These are phyloP conservation scores for Fusarium torreyae DNA, from an alignment of 2,329 filamentous ascomycete species.

Conservation along the genomic window DNA sequence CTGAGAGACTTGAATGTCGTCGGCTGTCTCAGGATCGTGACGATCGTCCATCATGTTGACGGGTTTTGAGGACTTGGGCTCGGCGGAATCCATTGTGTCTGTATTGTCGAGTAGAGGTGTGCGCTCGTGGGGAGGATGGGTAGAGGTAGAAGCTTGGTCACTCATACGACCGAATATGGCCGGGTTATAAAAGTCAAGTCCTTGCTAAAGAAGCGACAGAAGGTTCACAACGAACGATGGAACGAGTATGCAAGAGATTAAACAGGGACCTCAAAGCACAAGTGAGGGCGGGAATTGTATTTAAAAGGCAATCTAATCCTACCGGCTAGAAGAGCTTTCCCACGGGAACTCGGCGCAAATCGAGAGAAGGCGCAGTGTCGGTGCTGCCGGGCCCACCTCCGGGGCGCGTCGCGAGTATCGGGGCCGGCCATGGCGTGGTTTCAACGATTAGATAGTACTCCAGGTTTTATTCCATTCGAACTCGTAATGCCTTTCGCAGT, in stretches of 20 bases:
- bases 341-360: conserved; percentile 29
- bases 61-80: conserved; percentile 17
- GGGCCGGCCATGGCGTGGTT: conserved; percentile 15
- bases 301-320: conserved; percentile 14
- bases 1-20: conserved; percentile 37
- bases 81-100: conserved; percentile 21
- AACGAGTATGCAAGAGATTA: conserved; percentile 9
- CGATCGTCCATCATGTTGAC: conserved; percentile 37
- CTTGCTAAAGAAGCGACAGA: not conserved
- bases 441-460: conserved; percentile 29
- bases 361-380: conserved; percentile 26
- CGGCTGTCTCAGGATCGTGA: conserved; percentile 20
- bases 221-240: not conserved
- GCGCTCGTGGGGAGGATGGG: conserved; percentile 15
- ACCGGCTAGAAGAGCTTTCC: conserved; percentile 40
- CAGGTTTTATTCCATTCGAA: conserved; percentile 36
- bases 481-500: conserved; percentile 26
- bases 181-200: not conserved
- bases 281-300: conserved; percentile 14
- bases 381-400: conserved; percentile 39
- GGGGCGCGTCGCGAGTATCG: conserved; percentile 12
- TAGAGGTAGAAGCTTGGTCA: conserved; percentile 7
- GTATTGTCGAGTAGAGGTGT: conserved; percentile 18
- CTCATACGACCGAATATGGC: conserved; percentile 24
- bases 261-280: not conserved